Conservation (phyloP, 768 basidiomycete species). For the Leccinum obscurum region DNA sequence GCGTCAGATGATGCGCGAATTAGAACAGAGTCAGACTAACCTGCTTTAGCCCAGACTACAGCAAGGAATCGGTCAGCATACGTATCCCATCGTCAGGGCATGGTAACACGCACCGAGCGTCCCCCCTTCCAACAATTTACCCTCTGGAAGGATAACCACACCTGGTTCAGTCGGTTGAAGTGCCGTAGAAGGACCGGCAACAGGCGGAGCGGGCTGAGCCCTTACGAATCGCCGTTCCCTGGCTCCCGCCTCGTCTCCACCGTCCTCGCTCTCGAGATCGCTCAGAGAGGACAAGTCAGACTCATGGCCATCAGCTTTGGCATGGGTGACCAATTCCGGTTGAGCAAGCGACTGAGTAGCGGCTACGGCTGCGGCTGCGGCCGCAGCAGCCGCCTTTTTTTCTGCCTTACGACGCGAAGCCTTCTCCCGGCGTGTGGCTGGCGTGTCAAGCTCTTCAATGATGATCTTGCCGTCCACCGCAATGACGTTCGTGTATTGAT, state of each 20-base stretch:
- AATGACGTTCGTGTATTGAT: conserved; percentile 32
- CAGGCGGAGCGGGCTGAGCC: neutral
- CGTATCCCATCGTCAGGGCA: neutral
- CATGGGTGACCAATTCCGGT: neutral
- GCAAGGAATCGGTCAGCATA: neutral
- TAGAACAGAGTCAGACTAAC: conserved; percentile 36
- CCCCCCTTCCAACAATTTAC: conserved; percentile 47
- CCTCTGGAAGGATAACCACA: conserved; percentile 35
- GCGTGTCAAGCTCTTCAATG: conserved; percentile 74
- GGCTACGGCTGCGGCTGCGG: conserved; percentile 15
- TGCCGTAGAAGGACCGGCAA: conserved; percentile 9
- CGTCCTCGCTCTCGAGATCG: conserved; percentile 39
- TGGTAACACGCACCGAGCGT: conserved; percentile 56
- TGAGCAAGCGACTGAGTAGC: conserved; percentile 10
- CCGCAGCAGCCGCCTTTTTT: conserved; percentile 28
- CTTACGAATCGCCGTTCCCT: conserved; percentile 10
- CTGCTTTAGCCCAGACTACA: conserved; percentile 82
- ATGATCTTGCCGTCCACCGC: conserved; percentile 52
- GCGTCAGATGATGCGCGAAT: conserved; percentile 5
- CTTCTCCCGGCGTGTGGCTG: conserved; percentile 63
- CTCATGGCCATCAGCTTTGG: conserved; percentile 26
- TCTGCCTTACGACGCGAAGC: conserved; percentile 45
- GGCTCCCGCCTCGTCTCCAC: conserved; percentile 2
- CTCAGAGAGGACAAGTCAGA: conserved; percentile 50
- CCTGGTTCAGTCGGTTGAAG: conserved; percentile 30